Evolutionary conservation across 1,139 yeast genomes (phyloP), one percentile per base, ranked within the genome.

Genomic region (Schwanniomyces etchellsii): DNA sequence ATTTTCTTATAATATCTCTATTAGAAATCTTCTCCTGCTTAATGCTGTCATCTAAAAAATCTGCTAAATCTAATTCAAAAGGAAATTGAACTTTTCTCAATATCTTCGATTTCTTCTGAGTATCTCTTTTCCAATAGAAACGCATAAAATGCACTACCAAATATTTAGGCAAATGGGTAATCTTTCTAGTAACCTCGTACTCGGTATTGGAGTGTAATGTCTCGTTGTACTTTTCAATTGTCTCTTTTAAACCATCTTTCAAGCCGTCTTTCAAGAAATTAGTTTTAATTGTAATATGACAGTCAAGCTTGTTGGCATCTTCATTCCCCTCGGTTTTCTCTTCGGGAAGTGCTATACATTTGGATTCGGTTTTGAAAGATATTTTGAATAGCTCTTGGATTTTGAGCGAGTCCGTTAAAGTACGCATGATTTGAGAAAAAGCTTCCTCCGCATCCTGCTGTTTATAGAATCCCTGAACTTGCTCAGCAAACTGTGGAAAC

Each of bases 381-480:
- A 94, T 66, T 29, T 74, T 74, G 55, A 89, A 82, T 37, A 61
- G 67, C 40, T 77, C 74, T 31, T 77, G 75, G 21, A 78, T 41
- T 15, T 45, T 68, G 56, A 48, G 74, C 58, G 50, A 70, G 47
- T 33, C 67, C 60, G 74, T 60, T 39, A 86, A 56, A 20, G 71
- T 58, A 28, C 66, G 61, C 40, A 89, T 59, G 34, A 91, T 70
- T 51, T 84, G 93, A 10, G 96, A 81, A 60, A 79, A 88, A 16
- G 93, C 84, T 54, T 91, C 99, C 60, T 91, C 99, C 0, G 98
- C 98, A 64, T 91, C 99, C 57, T 91, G 99, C 60, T 91, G 98
- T 53, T 84, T 88, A 52, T 73, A 83, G 36, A 72, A 66, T 1
- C 96, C 96, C 34, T 66, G 62, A 30, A 70, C 70, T 30, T 74